A percentile compares a stretch with the other conserved stretches of the same genome.
phyloP scores from a whole-genome alignment of 1,139 yeast species.

The Yamadazyma mexicana region DNA sequence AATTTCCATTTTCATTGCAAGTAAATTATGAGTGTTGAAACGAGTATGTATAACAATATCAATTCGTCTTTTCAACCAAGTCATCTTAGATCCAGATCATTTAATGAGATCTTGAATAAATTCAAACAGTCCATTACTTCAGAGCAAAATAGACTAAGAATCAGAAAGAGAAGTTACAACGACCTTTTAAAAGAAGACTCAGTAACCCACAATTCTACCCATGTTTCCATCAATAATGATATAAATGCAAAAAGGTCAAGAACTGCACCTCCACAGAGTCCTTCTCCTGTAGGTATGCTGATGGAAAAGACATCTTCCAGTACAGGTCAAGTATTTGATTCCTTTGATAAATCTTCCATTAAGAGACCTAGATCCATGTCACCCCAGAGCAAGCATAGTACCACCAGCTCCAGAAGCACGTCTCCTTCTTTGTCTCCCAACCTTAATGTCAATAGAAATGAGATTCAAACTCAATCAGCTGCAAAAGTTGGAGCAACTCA shows the following conservation, averaged over 20 bases:
- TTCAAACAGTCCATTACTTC: conserved; percentile 23
- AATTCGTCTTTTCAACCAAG: conserved; percentile 26
- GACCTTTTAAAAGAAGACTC: conserved; percentile 15
- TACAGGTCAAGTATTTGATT: conserved; percentile 3
- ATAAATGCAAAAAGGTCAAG: conserved; percentile 33
- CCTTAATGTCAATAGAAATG: neutral
- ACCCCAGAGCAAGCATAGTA: conserved; percentile 25
- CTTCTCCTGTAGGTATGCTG: conserved; percentile 10
- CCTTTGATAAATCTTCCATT: conserved; percentile 6
- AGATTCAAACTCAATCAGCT: no score
- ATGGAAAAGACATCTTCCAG: neutral
- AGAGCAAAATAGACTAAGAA: conserved; percentile 14
- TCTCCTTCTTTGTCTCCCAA: conserved; percentile 12
- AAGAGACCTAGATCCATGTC: conserved; percentile 35
- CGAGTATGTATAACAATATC: conserved; percentile 31
- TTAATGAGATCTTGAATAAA: conserved; percentile 30
- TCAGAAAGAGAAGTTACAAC: conserved; percentile 16
- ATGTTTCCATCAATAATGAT: conserved; percentile 14
- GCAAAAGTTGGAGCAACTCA: conserved; percentile 3
- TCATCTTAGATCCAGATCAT: conserved; percentile 32
- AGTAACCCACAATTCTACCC: neutral
- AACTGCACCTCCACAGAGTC: conserved; percentile 49
- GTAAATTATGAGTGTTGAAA: conserved; percentile 21
- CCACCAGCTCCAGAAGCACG: conserved; percentile 4
- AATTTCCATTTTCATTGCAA: neutral